Conservation (phyloP, 2,329 filamentous ascomycete species). For the Sporothrix mexicana region DNA sequence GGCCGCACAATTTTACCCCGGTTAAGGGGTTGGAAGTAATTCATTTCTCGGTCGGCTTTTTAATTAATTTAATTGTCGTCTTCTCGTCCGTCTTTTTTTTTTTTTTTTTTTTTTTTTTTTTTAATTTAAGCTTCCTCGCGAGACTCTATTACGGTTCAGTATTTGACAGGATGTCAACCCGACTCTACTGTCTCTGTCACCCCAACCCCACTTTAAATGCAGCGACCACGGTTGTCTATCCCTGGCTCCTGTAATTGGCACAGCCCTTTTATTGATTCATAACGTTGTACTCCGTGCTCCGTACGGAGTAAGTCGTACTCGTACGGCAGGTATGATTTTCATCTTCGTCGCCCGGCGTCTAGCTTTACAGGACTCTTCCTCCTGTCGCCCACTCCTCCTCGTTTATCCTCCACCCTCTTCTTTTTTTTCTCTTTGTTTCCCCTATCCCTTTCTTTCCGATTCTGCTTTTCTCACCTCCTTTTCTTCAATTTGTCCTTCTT, state of each 20-base stretch:
- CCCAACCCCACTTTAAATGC: background rate
- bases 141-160: background rate
- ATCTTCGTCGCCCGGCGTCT: background rate
- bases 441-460: background rate
- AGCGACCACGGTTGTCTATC: background rate
- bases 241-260: background rate
- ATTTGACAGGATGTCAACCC: background rate
- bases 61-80: too few relatives aligned
- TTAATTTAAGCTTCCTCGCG: too few relatives aligned
- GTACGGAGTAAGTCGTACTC: background rate
- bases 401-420: background rate
- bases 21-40: too few relatives aligned
- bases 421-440: background rate
- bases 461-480: background rate
- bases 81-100: too few relatives aligned
- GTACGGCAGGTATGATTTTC: background rate
- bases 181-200: too few relatives aligned
- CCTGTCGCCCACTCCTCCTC: too few relatives aligned
- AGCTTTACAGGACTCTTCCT: background rate
- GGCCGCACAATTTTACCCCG: too few relatives aligned
- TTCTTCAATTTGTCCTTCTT: background rate
- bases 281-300: background rate
- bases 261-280: background rate
- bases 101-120: too few relatives aligned
- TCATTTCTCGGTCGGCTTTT: too few relatives aligned